Evolutionary conservation across 305 asterid species (phyloP).

Genomic region (Fraxinus paxiana): DNA sequence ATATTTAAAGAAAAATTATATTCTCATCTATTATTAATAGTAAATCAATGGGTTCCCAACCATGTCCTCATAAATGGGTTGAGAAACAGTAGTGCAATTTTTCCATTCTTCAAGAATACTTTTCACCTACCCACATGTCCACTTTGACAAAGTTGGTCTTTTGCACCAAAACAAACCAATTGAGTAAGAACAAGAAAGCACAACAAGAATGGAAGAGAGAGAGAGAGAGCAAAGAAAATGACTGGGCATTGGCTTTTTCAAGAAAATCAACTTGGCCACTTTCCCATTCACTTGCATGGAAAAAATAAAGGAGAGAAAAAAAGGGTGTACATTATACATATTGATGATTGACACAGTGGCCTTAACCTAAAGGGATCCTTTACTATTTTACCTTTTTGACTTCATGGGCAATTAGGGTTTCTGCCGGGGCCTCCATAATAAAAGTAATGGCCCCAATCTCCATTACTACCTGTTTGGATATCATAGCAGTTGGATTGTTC

Average conservation of each 20-base stretch:
- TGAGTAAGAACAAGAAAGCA: neutral
- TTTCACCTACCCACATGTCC: neutral
- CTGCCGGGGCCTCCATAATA: constrained; percentile 73
- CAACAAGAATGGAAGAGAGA: neutral
- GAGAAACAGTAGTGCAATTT: neutral
- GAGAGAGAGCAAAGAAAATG: constrained; percentile 25
- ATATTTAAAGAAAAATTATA: neutral
- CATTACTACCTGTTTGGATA: constrained; percentile 52
- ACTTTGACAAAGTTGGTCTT: neutral
- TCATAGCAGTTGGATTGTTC: constrained; percentile 65
- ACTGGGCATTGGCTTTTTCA: constrained; percentile 22
- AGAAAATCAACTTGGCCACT: constrained; percentile 26
- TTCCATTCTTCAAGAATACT: neutral
- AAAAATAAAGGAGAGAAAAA: neutral
- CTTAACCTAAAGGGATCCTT: constrained; percentile 7
- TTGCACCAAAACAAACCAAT: neutral
- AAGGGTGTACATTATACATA: constrained; percentile 15
- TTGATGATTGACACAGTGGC: constrained; percentile 17
- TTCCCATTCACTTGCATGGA: constrained; percentile 14
- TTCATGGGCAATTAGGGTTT: constrained; percentile 49
- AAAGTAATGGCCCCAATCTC: constrained; percentile 63
- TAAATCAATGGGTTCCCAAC: no score
- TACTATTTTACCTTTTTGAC: neutral
- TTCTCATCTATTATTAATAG: no score
- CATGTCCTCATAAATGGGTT: neutral